Conservation (phyloP, 1,284 basidiomycete species). For the Ceratobasidium sp. region DNA sequence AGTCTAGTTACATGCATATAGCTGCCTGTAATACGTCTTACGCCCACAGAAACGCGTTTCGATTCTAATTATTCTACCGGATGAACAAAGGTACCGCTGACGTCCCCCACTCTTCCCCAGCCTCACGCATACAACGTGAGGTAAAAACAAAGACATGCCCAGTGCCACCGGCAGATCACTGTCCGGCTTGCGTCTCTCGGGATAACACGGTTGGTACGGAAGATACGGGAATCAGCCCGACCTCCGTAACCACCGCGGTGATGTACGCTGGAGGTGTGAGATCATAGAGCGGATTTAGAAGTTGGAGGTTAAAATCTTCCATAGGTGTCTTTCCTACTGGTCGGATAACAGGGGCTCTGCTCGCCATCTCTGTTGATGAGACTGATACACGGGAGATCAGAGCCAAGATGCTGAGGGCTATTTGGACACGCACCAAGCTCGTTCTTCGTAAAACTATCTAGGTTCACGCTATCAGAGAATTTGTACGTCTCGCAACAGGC, state of each 20-base stretch:
- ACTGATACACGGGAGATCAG: slow-evolving; percentile 9
- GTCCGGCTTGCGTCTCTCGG: slow-evolving; percentile 33
- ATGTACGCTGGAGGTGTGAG: slow-evolving; percentile 88
- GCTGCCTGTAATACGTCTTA: not conserved
- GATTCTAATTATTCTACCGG: slow-evolving; percentile 1
- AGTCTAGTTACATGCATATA: not conserved
- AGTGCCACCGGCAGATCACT: slow-evolving; percentile 8
- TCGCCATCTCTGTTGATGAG: slow-evolving; percentile 4
- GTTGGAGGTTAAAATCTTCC: slow-evolving; percentile 58
- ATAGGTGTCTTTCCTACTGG: slow-evolving; percentile 50
- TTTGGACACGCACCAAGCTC: slow-evolving; percentile 75
- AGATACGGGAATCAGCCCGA: slow-evolving; percentile 87
- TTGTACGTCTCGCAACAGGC: slow-evolving; percentile 99
- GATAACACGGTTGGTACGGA: slow-evolving; percentile 54
- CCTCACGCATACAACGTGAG: slow-evolving; percentile 26
- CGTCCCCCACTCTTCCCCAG: not conserved
- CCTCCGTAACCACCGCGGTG: slow-evolving; percentile 95
- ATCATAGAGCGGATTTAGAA: slow-evolving; percentile 88
- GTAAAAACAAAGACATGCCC: slow-evolving; percentile 6
- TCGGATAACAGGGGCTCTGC: slow-evolving; percentile 27
- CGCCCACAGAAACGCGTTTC: slow-evolving; percentile 8
- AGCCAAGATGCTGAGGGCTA: not conserved
- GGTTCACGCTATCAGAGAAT: slow-evolving; percentile 90
- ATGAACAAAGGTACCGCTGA: slow-evolving; percentile 22
- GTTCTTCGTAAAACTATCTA: slow-evolving; percentile 96